phyloP scores from a whole-genome alignment of 345 rosid species.

The Arabidopsis arenosa region DNA sequence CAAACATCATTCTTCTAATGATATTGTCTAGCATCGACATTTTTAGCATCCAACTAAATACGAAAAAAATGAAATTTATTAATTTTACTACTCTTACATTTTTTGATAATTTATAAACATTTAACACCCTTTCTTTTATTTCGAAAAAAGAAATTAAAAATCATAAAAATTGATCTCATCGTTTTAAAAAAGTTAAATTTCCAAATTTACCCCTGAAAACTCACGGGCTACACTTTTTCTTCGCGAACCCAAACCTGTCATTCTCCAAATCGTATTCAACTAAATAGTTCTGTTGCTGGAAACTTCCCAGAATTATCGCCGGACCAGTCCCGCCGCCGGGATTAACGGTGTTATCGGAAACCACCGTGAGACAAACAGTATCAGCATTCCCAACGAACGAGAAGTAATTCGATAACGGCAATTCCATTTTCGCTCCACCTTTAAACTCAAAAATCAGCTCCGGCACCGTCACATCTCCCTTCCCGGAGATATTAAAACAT shows the following conservation, averaged over 20 bases:
- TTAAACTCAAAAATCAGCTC: constrained; percentile 65
- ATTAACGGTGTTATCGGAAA: constrained; percentile 45
- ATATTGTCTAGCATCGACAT: not conserved
- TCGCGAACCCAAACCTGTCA: constrained; percentile 72
- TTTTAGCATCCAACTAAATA: not conserved
- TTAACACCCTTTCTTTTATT: constrained; percentile 27
- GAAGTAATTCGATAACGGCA: constrained; percentile 71
- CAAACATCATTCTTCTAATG: constrained; percentile 2
- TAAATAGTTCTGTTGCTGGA: constrained; percentile 80
- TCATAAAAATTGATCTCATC: constrained; percentile 24
- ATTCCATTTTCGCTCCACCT: constrained; percentile 79
- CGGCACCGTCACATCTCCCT: constrained; percentile 47
- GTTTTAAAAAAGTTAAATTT: not conserved
- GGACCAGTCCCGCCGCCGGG: constrained; percentile 59
- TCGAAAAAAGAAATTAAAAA: constrained; percentile 24
- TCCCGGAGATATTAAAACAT: constrained; percentile 69
- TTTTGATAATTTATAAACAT: constrained; percentile 32
- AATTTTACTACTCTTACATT: constrained; percentile 8
- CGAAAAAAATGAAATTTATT: not conserved
- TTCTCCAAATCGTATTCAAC: constrained; percentile 78
- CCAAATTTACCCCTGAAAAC: constrained; percentile 29
- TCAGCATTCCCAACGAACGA: constrained; percentile 44
- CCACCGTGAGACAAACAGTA: constrained; percentile 57
- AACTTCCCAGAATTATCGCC: constrained; percentile 79
- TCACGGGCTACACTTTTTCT: constrained; percentile 55